Evolutionary conservation across 2,329 filamentous ascomycete genomes (phyloP).

Genomic region (Ophiostoma triangulosporum): DNA sequence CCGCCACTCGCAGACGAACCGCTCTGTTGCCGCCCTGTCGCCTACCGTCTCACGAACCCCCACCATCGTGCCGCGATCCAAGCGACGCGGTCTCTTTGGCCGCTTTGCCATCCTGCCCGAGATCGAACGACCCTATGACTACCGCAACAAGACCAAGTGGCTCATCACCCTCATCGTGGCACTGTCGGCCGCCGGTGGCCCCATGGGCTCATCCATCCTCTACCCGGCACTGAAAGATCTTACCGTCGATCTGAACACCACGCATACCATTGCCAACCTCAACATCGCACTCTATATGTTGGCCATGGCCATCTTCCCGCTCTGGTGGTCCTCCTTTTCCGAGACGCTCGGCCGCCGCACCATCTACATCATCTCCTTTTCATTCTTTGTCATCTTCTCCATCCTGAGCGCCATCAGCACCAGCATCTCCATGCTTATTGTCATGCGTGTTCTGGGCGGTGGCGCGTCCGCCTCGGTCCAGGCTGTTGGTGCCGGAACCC

Average conservation of each 20-base stretch:
- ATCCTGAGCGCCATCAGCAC: constrained; percentile 54
- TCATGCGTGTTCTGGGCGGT: constrained; percentile 60
- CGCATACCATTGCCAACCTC: constrained; percentile 56
- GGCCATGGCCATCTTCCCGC: constrained; percentile 67
- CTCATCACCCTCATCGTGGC: constrained; percentile 66
- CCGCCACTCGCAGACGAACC: background rate
- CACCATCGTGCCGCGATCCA: constrained; percentile 28
- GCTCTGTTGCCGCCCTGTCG: background rate
- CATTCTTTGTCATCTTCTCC: constrained; percentile 58
- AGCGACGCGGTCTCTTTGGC: constrained; percentile 59
- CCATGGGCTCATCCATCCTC: constrained; percentile 74
- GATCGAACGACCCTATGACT: constrained; percentile 62
- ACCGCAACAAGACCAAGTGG: constrained; percentile 68
- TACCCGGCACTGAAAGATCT: constrained; percentile 60
- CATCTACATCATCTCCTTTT: constrained; percentile 67
- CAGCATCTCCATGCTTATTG: constrained; percentile 60
- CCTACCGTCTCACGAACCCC: constrained; percentile 20
- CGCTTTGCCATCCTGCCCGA: constrained; percentile 57
- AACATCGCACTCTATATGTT: constrained; percentile 73
- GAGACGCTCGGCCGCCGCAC: constrained; percentile 59
- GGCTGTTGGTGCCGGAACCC: constrained; percentile 70
- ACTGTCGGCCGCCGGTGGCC: constrained; percentile 61
- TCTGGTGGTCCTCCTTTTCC: constrained; percentile 79
- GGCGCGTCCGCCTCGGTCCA: constrained; percentile 71
- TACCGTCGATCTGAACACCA: constrained; percentile 45